Evolutionary conservation across 1,139 yeast genomes (phyloP), one percentile per base, ranked within the genome.

Genomic region (Saccharomyces hybrid): DNA sequence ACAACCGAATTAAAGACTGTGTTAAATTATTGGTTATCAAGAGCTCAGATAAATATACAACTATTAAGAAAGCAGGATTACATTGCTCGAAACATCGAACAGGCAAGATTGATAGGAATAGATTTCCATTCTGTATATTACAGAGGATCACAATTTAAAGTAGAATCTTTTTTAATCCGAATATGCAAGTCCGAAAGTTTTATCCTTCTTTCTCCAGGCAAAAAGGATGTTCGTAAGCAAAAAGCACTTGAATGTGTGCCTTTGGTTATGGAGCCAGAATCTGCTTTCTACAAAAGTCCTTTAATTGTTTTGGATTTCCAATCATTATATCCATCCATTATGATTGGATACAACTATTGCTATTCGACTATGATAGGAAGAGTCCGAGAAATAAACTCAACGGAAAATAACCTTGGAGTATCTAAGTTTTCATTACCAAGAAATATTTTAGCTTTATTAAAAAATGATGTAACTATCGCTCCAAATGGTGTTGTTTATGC

Each of bases 101-200:
- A 88, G 68, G 89, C 97, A 0, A 76, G 97, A 49, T 70, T 93
- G 42, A 80, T 90, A 46, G 99, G 99, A 0, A 82, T 93, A 47
- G 98, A 93, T 63, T 93, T 90, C 68, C 80, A 84, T 65, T 89
- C 97, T 1, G 90, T 90, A 16, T 81, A 87, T 59, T 85, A 88
- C 54, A 74, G 99, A 57, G 99, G 99, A 0, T 90, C 98, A 0
- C 99, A 93, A 65, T 93, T 78, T 67, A 91, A 88, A 65, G 97
- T 93, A 2, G 99, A 93, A 65, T 87, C 97, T 0, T 78, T 91
- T 47, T 70, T 93, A 61, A 71, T 82, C 4, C 73, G 99, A 54
- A 73, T 93, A 26, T 79, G 95, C 32, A 89, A 89, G 63, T 75
- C 82, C 8, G 96, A 90, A 66, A 86, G 85, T 64, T 81, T 79